These are phyloP conservation scores for Debaryomycetaceae sp. DNA, from an alignment of 1,139 yeast genomes.

Conservation along the genomic window DNA sequence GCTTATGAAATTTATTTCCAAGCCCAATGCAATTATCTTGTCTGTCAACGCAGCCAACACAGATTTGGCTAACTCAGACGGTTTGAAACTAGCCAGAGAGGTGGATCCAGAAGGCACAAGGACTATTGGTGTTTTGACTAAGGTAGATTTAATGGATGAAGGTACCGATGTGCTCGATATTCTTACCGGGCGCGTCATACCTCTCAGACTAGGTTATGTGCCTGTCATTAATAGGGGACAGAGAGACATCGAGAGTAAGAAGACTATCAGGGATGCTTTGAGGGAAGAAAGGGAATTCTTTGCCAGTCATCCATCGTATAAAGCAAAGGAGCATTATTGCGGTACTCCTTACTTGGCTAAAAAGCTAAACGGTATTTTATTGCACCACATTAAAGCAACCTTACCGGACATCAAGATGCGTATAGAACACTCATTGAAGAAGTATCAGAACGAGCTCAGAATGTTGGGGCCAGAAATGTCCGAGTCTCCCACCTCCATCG, in stretches of 20 bases:
- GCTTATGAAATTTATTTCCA: constrained; percentile 89
- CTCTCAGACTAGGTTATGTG: constrained; percentile 91
- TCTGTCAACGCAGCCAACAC: constrained; percentile 98
- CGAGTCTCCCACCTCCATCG: constrained; percentile 86
- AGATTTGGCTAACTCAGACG: constrained; percentile 96
- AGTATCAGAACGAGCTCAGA: constrained; percentile 75
- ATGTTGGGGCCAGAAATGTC: constrained; percentile 81
- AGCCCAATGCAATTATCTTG: constrained; percentile 92
- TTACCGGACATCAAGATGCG: constrained; percentile 91
- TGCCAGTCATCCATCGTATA: constrained; percentile 70
- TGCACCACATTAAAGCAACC: constrained; percentile 91
- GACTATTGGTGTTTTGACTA: constrained; percentile 95
- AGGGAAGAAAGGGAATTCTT: constrained; percentile 76
- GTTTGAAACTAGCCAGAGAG: constrained; percentile 92
- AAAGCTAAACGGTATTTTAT: constrained; percentile 81
- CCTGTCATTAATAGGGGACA: constrained; percentile 98
- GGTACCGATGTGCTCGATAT: constrained; percentile 99
- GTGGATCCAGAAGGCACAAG: constrained; percentile 97
- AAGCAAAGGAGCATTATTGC: constrained; percentile 84
- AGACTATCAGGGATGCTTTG: constrained; percentile 86
- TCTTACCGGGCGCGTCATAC: constrained; percentile 92
- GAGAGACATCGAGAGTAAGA: constrained; percentile 83
- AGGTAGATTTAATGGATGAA: constrained; percentile 95
- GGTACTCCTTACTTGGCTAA: constrained; percentile 97
- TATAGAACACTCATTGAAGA: constrained; percentile 78